Percentiles rank a stretch among this genome's conserved stretches.
Evolutionary conservation across 2,329 filamentous ascomycete genomes (phyloP).

Genomic region (Geosmithia putterillii): DNA sequence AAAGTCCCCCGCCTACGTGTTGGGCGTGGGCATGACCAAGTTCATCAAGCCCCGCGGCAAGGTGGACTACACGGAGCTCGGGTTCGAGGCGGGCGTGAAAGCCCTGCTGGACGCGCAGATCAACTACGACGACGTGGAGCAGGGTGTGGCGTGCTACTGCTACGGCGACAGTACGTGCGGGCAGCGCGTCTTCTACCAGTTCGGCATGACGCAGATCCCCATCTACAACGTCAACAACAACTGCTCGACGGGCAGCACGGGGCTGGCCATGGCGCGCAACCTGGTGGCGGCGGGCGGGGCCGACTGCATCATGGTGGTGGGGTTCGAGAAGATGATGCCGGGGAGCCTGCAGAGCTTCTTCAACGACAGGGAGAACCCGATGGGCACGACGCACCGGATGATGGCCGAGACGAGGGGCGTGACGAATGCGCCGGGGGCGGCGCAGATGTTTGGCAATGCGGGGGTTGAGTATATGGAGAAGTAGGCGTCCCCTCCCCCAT

Average conservation of each 20-base stretch:
- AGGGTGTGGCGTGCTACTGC: conserved; percentile 94
- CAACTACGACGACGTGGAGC: conserved; percentile 92
- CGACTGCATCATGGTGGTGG: conserved; percentile 82
- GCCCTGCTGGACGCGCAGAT: conserved; percentile 78
- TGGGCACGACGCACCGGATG: conserved; percentile 59
- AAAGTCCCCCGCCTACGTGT: conserved; percentile 61
- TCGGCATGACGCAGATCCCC: conserved; percentile 92
- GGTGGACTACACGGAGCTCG: conserved; percentile 88
- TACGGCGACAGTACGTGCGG: conserved; percentile 93
- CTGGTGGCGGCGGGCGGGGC: conserved; percentile 70
- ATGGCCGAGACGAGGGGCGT: conserved; percentile 74
- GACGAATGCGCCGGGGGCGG: conserved; percentile 72
- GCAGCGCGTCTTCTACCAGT: conserved; percentile 96
- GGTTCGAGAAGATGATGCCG: conserved; percentile 97
- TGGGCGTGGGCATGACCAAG: conserved; percentile 97
- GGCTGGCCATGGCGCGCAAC: conserved; percentile 70
- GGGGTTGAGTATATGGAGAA: conserved; percentile 92
- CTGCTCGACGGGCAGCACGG: conserved; percentile 91
- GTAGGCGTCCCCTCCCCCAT: conserved; percentile 26
- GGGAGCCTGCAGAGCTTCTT: conserved; percentile 78
- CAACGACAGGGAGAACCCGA: conserved; percentile 74
- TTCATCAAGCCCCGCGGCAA: conserved; percentile 96
- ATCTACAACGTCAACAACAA: conserved; percentile 99
- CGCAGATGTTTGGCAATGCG: conserved; percentile 93
- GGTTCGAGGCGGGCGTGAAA: conserved; percentile 85